Conservation (phyloP, 805 yeast genomes). For the Lachancea thermotolerans region DNA sequence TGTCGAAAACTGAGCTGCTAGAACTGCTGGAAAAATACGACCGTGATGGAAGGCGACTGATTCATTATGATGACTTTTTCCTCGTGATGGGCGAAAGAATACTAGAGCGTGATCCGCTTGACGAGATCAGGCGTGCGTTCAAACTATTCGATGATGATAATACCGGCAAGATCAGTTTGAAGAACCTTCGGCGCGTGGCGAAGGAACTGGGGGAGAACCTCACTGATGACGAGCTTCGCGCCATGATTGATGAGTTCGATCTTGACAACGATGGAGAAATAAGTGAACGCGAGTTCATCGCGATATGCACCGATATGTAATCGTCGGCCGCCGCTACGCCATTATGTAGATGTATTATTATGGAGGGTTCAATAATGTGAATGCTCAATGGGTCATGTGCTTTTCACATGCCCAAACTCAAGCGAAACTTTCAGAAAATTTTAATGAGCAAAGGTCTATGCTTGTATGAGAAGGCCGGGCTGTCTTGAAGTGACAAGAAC, state of each 20-base stretch:
- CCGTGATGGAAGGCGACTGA: constrained; percentile 62
- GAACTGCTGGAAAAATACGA: constrained; percentile 76
- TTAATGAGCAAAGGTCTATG: too few relatives aligned
- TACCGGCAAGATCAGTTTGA: constrained; percentile 77
- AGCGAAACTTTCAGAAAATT: too few relatives aligned
- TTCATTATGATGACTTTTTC: constrained; percentile 77
- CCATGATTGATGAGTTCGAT: constrained; percentile 98
- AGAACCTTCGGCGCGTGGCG: constrained; percentile 82
- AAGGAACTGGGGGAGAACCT: constrained; percentile 88
- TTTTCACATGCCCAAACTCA: too few relatives aligned
- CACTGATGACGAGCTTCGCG: constrained; percentile 85
- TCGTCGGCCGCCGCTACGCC: neutral
- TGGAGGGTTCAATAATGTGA: too few relatives aligned
- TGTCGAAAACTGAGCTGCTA: constrained; percentile 66
- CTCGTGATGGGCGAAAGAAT: constrained; percentile 68
- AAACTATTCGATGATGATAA: constrained; percentile 79
- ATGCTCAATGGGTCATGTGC: too few relatives aligned
- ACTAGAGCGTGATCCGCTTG: constrained; percentile 84
- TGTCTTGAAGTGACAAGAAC: too few relatives aligned
- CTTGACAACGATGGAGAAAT: constrained; percentile 94
- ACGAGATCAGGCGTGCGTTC: constrained; percentile 87
- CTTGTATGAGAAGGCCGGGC: too few relatives aligned
- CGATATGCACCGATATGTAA: constrained; percentile 70
- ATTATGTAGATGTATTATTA: neutral
- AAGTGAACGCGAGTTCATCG: constrained; percentile 83